A percentile compares a stretch with the other conserved stretches of the same genome.
phyloP scores from a whole-genome alignment of 495 filamentous ascomycete genomes.

The Trichoderma asperelloides region DNA sequence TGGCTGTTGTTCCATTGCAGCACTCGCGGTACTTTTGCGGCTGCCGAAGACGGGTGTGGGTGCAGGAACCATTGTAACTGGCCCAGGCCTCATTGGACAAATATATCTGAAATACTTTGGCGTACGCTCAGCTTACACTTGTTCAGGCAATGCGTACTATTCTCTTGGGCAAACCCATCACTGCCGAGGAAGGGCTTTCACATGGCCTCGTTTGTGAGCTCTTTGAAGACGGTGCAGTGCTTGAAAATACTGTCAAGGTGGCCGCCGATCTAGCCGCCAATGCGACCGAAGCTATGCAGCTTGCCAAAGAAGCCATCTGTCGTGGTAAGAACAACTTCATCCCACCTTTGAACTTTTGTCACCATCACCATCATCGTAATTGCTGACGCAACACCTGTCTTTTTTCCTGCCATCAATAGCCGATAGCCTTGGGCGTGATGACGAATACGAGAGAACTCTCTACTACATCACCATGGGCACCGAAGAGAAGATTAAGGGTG shows the following conservation, averaged over 20 bases:
- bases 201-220: conserved; percentile 10
- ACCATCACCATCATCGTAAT: neutral
- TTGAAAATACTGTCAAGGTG: conserved; percentile 9
- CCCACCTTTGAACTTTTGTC: neutral
- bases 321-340: neutral
- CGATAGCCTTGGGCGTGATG: conserved; percentile 11
- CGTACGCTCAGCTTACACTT: neutral
- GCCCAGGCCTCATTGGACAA: neutral
- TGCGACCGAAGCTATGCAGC: conserved; percentile 9
- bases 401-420: conserved; percentile 5
- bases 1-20: conserved; percentile 4
- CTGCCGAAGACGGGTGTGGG: neutral
- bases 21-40: neutral
- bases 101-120: neutral
- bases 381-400: neutral
- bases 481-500: conserved; percentile 9
- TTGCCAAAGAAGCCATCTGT: conserved; percentile 13
- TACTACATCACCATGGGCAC: conserved; percentile 13
- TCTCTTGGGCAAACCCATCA: conserved; percentile 9
- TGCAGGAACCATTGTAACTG: neutral
- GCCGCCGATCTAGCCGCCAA: conserved; percentile 6
- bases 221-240: conserved; percentile 12
- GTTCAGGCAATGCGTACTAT: conserved; percentile 13
- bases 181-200: conserved; percentile 9
- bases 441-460: conserved; percentile 12